Evolutionary conservation across 495 filamentous ascomycete genomes (phyloP).

Genomic region (Neurospora sp.): DNA sequence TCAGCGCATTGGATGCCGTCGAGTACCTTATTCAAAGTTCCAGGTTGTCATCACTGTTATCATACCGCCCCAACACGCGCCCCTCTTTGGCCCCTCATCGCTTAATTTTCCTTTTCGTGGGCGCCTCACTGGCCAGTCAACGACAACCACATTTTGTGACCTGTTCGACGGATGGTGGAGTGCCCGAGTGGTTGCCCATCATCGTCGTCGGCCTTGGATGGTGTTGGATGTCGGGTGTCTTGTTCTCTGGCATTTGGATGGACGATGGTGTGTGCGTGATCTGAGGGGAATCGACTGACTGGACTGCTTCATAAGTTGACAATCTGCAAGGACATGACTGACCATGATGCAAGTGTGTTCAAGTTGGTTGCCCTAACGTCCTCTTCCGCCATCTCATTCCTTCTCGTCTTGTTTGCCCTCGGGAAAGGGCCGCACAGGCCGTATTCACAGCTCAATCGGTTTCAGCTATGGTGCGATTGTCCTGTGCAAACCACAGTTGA

Average conservation of each 20-base stretch:
- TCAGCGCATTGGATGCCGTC: background rate
- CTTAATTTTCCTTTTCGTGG: conserved; percentile 1
- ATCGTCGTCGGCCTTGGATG: background rate
- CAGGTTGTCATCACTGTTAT: background rate
- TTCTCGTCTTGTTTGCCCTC: background rate
- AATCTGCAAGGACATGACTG: background rate
- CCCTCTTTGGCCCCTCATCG: background rate
- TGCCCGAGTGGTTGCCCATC: background rate
- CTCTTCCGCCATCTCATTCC: background rate
- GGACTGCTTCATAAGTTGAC: background rate
- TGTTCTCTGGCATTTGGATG: background rate
- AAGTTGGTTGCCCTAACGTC: background rate
- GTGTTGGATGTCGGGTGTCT: background rate
- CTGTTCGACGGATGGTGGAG: background rate
- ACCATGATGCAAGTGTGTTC: background rate
- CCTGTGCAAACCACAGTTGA: background rate
- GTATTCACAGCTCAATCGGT: background rate
- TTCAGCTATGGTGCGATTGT: background rate
- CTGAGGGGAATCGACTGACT: background rate
- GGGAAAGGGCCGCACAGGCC: background rate
- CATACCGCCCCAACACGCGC: background rate
- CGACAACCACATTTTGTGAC: conserved; percentile 14
- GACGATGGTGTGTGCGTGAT: background rate
- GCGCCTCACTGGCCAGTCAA: conserved; percentile 17
- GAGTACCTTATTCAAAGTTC: background rate